A percentile compares a stretch with the other conserved stretches of the same genome.
Evolutionary conservation across 352 stramenopile genomes (phyloP).

Genomic region (Globisporangium acanthophoron): DNA sequence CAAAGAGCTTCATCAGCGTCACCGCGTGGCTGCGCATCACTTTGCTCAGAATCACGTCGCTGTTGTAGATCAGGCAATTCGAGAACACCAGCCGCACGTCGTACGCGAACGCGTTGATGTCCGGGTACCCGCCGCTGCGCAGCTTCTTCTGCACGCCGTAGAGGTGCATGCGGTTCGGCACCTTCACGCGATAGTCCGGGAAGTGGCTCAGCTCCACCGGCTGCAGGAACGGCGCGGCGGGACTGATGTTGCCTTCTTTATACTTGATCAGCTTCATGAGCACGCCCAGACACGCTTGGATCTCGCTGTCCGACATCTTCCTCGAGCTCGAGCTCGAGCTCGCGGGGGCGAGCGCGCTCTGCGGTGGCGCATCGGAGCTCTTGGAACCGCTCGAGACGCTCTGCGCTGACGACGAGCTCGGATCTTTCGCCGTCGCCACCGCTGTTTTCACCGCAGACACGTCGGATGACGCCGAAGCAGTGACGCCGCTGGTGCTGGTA

Average conservation of each 20-base stretch:
- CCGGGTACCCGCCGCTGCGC: slow-evolving; percentile 58
- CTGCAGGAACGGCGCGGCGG: slow-evolving; percentile 73
- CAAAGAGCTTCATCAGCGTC: slow-evolving; percentile 82
- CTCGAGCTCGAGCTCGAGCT: background rate
- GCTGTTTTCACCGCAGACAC: background rate
- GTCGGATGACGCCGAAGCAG: background rate
- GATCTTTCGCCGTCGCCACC: background rate
- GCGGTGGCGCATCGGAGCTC: too few species aligned
- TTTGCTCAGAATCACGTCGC: slow-evolving; percentile 76
- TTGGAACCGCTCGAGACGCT: background rate
- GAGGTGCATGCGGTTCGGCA: slow-evolving; percentile 79
- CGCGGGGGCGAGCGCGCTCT: too few species aligned
- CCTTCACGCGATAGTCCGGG: slow-evolving; percentile 81
- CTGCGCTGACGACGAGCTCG: background rate
- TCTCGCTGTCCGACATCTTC: slow-evolving; percentile 48
- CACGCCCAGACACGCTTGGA: slow-evolving; percentile 48
- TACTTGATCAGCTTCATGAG: slow-evolving; percentile 86
- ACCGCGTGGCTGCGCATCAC: slow-evolving; percentile 80
- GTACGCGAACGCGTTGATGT: slow-evolving; percentile 58
- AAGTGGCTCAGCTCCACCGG: slow-evolving; percentile 80
- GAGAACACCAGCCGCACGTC: slow-evolving; percentile 83
- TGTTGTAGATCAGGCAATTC: slow-evolving; percentile 89
- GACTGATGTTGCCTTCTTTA: slow-evolving; percentile 68
- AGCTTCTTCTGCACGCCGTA: slow-evolving; percentile 86
- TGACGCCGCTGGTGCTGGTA: background rate